Evolutionary conservation across 768 basidiomycete species (phyloP).

Genomic region (Termitomyces sp.): DNA sequence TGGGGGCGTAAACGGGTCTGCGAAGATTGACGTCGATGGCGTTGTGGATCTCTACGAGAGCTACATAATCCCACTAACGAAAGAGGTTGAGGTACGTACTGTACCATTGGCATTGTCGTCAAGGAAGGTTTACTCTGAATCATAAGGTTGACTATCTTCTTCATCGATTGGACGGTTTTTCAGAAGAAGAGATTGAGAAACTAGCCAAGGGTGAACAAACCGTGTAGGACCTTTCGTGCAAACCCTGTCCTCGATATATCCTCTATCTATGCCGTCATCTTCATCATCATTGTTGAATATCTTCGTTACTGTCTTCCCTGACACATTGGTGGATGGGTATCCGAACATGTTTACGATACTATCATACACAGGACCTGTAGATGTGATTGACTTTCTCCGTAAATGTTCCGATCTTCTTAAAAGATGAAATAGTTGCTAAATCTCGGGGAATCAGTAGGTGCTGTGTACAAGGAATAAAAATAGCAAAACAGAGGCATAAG

Average conservation of each 20-base stretch:
- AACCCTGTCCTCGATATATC: background rate
- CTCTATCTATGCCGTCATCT: background rate
- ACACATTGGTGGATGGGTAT: slow-evolving; percentile 1
- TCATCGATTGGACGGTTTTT: slow-evolving; percentile 81
- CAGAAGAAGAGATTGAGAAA: slow-evolving; percentile 74
- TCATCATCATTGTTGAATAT: background rate
- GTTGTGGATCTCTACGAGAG: slow-evolving; percentile 93
- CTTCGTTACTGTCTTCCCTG: background rate
- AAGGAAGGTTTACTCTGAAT: background rate
- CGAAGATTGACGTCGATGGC: slow-evolving; percentile 89
- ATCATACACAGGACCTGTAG: slow-evolving; percentile 3
- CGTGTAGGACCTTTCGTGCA: background rate
- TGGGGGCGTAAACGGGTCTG: slow-evolving; percentile 30
- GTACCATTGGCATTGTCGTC: background rate
- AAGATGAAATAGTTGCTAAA: slow-evolving; percentile 8
- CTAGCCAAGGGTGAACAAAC: slow-evolving; percentile 33
- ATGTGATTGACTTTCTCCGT: background rate
- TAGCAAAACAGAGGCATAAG: slow-evolving; percentile 10
- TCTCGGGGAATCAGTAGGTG: background rate
- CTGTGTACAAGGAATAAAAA: slow-evolving; percentile 10
- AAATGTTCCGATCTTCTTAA: slow-evolving; percentile 16
- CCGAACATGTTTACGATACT: slow-evolving; percentile 6
- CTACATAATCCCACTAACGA: slow-evolving; percentile 96
- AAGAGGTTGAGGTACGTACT: slow-evolving; percentile 88
- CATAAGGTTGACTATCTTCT: slow-evolving; percentile 92